Base-by-base conservation (phyloP, 768 basidiomycete genomes). In the Lactarius akahatsu region DNA sequence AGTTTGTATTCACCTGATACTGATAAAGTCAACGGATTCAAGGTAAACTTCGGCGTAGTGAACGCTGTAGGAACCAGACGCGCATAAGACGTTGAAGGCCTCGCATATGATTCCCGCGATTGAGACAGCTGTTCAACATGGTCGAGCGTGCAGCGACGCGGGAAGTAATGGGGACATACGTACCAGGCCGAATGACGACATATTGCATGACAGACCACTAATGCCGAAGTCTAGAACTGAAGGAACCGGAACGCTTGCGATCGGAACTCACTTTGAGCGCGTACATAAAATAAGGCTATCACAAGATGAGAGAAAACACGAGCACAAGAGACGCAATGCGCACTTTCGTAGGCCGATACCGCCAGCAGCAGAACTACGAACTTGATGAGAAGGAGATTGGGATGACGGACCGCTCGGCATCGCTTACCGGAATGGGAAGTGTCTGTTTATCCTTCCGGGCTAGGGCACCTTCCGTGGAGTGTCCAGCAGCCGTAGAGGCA, bases 141-240 rank as follows among this genome's bases (percentile, higher is more conserved):
- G 28, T 69, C 28, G 32, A 69, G 47, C 6, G 59, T 56, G 45
- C 60, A 30, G n/a, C 55, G 54, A 41, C 28, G 9, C 23, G 30
- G 18, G 32, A 30, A 20, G 23, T 18, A 34, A 54, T 7, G 1
- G 32, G 32, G 62, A 23, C 36, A 38, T 5, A 7, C 72, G 69
- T 57, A 82, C 83, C 73, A 65, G 86, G 86, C 62, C 90, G 82
- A 52, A 94, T 78, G 64, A 94, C 84, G 28, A 91, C 86, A 74
- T 94, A 96, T 83, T 97, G 95, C 66, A 97, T 77, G 8, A 96
- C 94, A 47, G 84, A 80, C 92, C 93, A 96, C 85, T 93, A 72
- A 41, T 72, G 20, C 20, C 57, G 41, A 59, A 20, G 59, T 13
- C 59, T 64, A 50, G 59, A 23, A 62, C 52, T 18, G 65, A 28